Evolutionary conservation across 352 stramenopile genomes (phyloP), one percentile per base, ranked within the genome.

Genomic region (Phytophthora boehmeriae): DNA sequence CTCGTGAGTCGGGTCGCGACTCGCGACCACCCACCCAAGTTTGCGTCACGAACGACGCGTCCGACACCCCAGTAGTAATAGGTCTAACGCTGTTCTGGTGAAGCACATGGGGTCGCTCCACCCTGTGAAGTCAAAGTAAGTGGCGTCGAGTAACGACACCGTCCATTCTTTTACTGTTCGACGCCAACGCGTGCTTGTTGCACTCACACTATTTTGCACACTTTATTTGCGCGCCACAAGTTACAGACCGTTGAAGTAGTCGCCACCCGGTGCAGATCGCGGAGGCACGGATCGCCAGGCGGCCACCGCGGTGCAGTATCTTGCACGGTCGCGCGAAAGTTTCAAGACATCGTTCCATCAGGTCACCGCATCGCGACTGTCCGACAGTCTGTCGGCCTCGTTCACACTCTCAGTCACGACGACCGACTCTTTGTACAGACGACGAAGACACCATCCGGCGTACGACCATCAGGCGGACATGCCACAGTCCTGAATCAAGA

Each of bases 111-210:
- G 22, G n/a, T 16, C 19, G 8, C 38, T 19, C 25, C 25, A 30
- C 25, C 6, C 3, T 8, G 25, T 30, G 6, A 30, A 30, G 25
- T 30, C 25, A 30, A 30, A 30, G 25, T 6, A 30, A 8, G 25
- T 6, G 25, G 25, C 25, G 25, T 30, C 25, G 25, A 30, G 38
- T 44, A 8, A 44, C 38, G 13, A 22, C 38, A 17, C 38, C 38
- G 38, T 20, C n/a, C 38, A 17, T 44, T 44, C 38, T 44, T 44
- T 44, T 44, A 16, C 14, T 44, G 38, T 44, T 20, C 22, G 38
- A 11, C 38, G 38, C 8, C 38, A 8, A 20, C 14, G 25, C 25
- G 25, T 30, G 25, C 25, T 8, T 30, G 20, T 44, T 44, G 38
- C 8, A 16, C 22, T 22, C 38, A 17, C 38, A 16, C 2, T 11